A percentile compares a stretch with the other conserved stretches of the same genome.
Conservation (phyloP, 2,329 filamentous ascomycete genomes). For the Colletotrichum lini region DNA sequence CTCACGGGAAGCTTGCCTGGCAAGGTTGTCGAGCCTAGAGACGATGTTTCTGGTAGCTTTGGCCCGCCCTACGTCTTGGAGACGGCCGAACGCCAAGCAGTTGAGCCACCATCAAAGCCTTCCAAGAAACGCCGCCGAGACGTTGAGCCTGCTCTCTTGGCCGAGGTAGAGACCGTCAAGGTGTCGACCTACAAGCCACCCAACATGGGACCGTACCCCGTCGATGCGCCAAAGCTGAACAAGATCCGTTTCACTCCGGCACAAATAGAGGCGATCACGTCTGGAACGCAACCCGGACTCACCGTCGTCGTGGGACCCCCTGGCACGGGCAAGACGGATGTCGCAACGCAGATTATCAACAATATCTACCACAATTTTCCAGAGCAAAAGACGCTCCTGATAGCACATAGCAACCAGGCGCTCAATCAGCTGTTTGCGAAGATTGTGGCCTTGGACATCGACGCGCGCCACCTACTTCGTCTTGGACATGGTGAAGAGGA, state of each 20-base stretch:
- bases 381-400: conserved; percentile 88
- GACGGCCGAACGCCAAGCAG: conserved; percentile 68
- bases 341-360: conserved; percentile 98
- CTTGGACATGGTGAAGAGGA: conserved; percentile 97
- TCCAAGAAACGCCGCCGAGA: conserved; percentile 92
- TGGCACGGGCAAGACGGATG: conserved; percentile 98
- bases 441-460: conserved; percentile 96
- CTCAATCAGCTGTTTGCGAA: conserved; percentile 98
- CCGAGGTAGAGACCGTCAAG: conserved; percentile 77
- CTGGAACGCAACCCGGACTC: conserved; percentile 92
- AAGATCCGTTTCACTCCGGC: conserved; percentile 89
- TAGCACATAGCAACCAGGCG: conserved; percentile 98
- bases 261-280: conserved; percentile 93
- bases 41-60: conserved; percentile 80
- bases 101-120: conserved; percentile 68
- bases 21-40: conserved; percentile 84
- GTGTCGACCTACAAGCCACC: conserved; percentile 92
- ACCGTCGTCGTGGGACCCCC: conserved; percentile 96
- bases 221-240: conserved; percentile 87
- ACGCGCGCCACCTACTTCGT: conserved; percentile 91
- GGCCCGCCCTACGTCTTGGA: conserved; percentile 91
- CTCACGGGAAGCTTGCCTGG: conserved; percentile 91
- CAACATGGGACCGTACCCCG: conserved; percentile 90
- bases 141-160: conserved; percentile 75
- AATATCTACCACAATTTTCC: conserved; percentile 99